Conservation (phyloP, 495 filamentous ascomycete species). For the Penicillium lividum region DNA sequence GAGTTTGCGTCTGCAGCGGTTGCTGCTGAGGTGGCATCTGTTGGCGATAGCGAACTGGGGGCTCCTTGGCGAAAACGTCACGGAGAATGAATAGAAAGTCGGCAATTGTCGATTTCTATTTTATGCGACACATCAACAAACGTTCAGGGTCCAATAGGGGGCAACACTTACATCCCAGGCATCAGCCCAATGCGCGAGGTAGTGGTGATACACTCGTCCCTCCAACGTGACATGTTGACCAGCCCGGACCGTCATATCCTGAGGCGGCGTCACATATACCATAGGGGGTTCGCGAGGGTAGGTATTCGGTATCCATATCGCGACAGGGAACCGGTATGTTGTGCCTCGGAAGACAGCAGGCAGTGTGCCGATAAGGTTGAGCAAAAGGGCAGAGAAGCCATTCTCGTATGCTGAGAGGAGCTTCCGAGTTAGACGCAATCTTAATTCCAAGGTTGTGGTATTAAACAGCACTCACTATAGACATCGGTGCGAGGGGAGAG, state of each 20-base stretch:
- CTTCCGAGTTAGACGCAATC: background rate
- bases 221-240: constrained; percentile 96
- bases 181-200: constrained; percentile 83
- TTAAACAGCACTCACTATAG: constrained; percentile 66
- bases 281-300: constrained; percentile 87
- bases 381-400: constrained; percentile 81
- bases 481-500: constrained; percentile 92
- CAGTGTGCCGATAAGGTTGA: constrained; percentile 83
- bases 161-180: constrained; percentile 80
- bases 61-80: constrained; percentile 91
- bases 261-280: constrained; percentile 82
- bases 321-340: constrained; percentile 87
- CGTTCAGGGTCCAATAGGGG: background rate
- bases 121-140: constrained; percentile 9
- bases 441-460: background rate
- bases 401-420: constrained; percentile 73
- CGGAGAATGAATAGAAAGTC: constrained; percentile 81
- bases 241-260: constrained; percentile 84
- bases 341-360: constrained; percentile 86
- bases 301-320: constrained; percentile 92
- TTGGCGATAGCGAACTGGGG: constrained; percentile 78
- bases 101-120: constrained; percentile 69
- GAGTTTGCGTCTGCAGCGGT: constrained; percentile 43
- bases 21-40: constrained; percentile 38
- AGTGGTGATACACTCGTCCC: constrained; percentile 93